Conservation (phyloP, 2,329 filamentous ascomycete species). For the Pezicula carpinea region DNA sequence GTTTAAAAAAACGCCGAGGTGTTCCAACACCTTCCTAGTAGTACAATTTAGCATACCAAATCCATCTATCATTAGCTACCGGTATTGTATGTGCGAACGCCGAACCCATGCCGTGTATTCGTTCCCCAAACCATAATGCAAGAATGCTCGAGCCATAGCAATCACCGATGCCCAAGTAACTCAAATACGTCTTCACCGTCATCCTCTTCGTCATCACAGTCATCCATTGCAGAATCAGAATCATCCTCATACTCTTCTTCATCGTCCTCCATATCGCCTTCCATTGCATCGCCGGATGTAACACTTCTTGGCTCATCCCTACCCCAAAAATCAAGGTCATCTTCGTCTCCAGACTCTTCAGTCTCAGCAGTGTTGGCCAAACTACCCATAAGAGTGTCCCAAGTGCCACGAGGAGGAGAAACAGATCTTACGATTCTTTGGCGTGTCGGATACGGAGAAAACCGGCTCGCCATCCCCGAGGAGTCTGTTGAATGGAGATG, state of each 20-base stretch:
- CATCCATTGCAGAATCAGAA: conserved; percentile 21
- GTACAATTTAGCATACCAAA: too few species aligned
- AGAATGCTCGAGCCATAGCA: neutral
- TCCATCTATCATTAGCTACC: too few species aligned
- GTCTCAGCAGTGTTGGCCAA: conserved; percentile 34
- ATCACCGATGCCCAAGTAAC: conserved; percentile 46
- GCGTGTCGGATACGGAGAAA: conserved; percentile 20
- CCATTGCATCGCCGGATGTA: conserved; percentile 21
- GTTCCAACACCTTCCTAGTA: too few species aligned
- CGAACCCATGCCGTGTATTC: conserved; percentile 5
- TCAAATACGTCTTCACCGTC: conserved; percentile 44
- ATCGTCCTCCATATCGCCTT: conserved; percentile 24
- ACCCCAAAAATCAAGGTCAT: conserved; percentile 43
- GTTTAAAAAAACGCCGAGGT: too few species aligned
- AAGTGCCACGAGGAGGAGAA: conserved; percentile 26
- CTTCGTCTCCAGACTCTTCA: conserved; percentile 44
- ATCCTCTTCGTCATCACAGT: conserved; percentile 34
- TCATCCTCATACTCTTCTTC: conserved; percentile 34
- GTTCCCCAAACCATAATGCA: conserved; percentile 2
- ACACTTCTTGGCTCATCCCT: conserved; percentile 36
- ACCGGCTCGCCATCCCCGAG: conserved; percentile 9
- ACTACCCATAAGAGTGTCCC: conserved; percentile 19
- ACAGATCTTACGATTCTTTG: conserved; percentile 28
- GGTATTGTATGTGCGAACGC: conserved; percentile 2
- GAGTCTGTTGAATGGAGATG: conserved; percentile 16